Base-by-base conservation (phyloP, 768 basidiomycete genomes). In the Leccinum subgranulosum region DNA sequence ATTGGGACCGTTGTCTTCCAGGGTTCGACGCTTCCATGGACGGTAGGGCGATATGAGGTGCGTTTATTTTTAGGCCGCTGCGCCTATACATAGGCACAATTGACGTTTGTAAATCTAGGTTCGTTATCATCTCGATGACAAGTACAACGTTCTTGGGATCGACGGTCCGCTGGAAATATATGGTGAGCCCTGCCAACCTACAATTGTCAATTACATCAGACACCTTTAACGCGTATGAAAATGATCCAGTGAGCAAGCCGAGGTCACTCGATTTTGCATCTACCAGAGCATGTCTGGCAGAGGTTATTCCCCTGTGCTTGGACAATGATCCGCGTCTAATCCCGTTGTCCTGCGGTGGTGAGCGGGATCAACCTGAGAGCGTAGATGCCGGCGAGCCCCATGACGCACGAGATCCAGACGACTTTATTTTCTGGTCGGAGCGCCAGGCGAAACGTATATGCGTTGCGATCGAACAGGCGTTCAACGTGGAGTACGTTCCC, bases 81-180 rank as follows among this genome's bases (percentile, higher is more conserved):
- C 25, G 36, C 6, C 25, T 27, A 29, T 28, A 28, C n/a, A 27
- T 28, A 31, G 12, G 23, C 25, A 33, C n/a, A 4, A 39, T 49
- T 54, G 53, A 66, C 53, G 33, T 33, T 23, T 45, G 15, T 51
- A n/a, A 47, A 47, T 50, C 27, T 60, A 90, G 89, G 78, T 89
- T 58, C 86, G 93, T 3, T 95, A 94, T 69, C 97, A 99, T 66
- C 95, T 98, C 67, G 93, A 97, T 71, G 94, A 94, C 49, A 98
- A 95, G 72, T 91, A 99, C 74, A 97, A 94, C 72, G 97, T 98
- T 55, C 89, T 98, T 83, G 84, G 85, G 53, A 67, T 88, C 53
- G 86, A 90, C 49, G 90, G 87, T 2, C 92, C 94, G 8, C 76
- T 98, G 57, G 93, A 97, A 69, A 86, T 99, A 31, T 92, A 85